Evolutionary conservation across 139 green algal genomes (phyloP), one percentile per base, ranked within the genome.

Genomic region (Monoraphidium neglectum): DNA sequence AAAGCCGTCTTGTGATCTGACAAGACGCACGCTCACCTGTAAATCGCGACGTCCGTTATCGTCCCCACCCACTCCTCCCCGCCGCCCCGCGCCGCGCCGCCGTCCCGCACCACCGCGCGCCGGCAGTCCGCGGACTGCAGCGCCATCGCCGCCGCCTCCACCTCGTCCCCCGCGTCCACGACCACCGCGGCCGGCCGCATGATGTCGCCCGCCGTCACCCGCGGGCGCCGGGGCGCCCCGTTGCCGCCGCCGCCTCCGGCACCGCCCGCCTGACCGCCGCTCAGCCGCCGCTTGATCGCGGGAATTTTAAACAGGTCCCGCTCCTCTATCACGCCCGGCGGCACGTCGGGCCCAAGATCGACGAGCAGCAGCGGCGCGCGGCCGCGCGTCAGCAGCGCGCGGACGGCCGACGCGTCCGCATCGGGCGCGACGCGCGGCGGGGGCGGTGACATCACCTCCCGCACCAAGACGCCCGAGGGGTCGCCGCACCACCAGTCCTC

Each of bases 1-100:
- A n/a, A n/a, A n/a, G 8, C 43, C 43, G 8, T 51, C 43, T 49
- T 47, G 1, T 75, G 38, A 12, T 80, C 68, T 36, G 68, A 26
- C 13, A 68, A 72, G 24, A 73, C 57, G 15, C 77, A 51, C 8
- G 8, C 43, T 46, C 74, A 78, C 47, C 77, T 71, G 78, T 83
- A 87, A 0, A 87, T 76, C 64, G 76, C 65, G 5, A 67, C 65
- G 46, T 87, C 83, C 16, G 54, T 72, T 4, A 88, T 64, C 24
- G 85, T 60, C 30, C 83, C 83, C 49, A 85, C 68, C 46, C 60
- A 88, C 2, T 36, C 32, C 8, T 24, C 24, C 4, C 23, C 10
- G 0, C 72, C 49, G 79, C 73, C 73, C 38, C 32, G 49, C 67
- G 51, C 32, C 8, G 30, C 24, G 13, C 23, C 10, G 0, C 72